Base-by-base conservation (phyloP, 805 yeast genomes). In the Wickerhamiella musiphila region DNA sequence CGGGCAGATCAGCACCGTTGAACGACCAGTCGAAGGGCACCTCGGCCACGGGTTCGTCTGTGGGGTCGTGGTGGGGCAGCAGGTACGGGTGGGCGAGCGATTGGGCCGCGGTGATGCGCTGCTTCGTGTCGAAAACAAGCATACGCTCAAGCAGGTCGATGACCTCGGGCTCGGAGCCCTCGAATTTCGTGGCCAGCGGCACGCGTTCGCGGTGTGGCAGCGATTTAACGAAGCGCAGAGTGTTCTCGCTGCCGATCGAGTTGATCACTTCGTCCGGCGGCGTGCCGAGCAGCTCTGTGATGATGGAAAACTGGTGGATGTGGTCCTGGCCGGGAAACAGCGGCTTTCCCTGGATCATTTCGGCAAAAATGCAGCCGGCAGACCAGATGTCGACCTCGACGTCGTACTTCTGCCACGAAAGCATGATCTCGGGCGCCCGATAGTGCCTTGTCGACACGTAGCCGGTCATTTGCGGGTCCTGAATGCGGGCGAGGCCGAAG, bases 391-490 rank as follows among this genome's bases (percentile, higher is more conserved):
- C 98, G 23, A 86, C 96, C 57, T 84, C 95, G 6, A 81, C 75
- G 49, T 84, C 94, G 57, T 86, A 86, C 52, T 86, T 82, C 54
- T 86, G 98, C 96, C 96, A 86, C 18, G 95, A 83, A 42, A 86
- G 67, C 98, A 86, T 86, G 56, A 86, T 86, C 54, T 86, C 98
- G 2, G 98, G 98, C 0, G 96, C 98, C 40, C 98, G 69, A 57
- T 86, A 86, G 61, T 83, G 86, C 49, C 98, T 59, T 4, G 98
- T 86, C 4, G 93, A 77, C 12, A 86, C 98, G 53, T 86, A 86
- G 7, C 96, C 98, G 1, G 96, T 86, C 98, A 86, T 86, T 54
- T 86, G 96, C 10, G 95, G 94, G 58, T 86, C 98, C 61, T 86
- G 95, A 49, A 86, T 78, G 52, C 98, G 69, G 21, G 96, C 96